phyloP scores from a whole-genome alignment of 805 yeast species.

The Yueomyces sinensis region DNA sequence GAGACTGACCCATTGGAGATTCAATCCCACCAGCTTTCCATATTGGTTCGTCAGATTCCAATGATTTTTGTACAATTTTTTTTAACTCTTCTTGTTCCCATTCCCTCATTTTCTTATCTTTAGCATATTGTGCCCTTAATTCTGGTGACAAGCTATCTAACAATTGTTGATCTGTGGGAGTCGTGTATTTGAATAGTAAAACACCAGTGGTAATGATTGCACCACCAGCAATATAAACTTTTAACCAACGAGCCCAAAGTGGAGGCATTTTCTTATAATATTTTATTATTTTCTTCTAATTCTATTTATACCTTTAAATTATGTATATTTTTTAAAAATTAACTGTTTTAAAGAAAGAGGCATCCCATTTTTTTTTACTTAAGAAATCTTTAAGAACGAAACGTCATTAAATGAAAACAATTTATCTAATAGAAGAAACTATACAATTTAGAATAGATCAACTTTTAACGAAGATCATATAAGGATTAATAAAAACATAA shows the following conservation, averaged over 20 bases:
- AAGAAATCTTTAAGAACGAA: too few species aligned
- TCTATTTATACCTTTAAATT: neutral
- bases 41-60: slow-evolving; percentile 61
- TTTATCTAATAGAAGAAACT: too few species aligned
- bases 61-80: slow-evolving; percentile 49
- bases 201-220: slow-evolving; percentile 64
- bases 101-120: slow-evolving; percentile 45
- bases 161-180: slow-evolving; percentile 77
- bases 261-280: slow-evolving; percentile 17
- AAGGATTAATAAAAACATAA: too few species aligned
- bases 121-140: slow-evolving; percentile 59
- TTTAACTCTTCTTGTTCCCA: slow-evolving; percentile 59
- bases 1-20: too few species aligned
- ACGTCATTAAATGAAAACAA: too few species aligned
- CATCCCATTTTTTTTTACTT: too few species aligned
- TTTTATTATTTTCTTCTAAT: neutral
- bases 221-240: slow-evolving; percentile 47
- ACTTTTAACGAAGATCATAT: too few species aligned
- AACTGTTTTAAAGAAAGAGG: too few species aligned
- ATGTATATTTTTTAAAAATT: too few species aligned
- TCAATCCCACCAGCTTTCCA: slow-evolving; percentile 68
- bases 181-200: slow-evolving; percentile 52
- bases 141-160: slow-evolving; percentile 72
- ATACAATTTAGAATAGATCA: too few species aligned
- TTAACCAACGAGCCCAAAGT: slow-evolving; percentile 46